Evolutionary conservation across 495 filamentous ascomycete species (phyloP).

Genomic region (Extremus antarcticus): DNA sequence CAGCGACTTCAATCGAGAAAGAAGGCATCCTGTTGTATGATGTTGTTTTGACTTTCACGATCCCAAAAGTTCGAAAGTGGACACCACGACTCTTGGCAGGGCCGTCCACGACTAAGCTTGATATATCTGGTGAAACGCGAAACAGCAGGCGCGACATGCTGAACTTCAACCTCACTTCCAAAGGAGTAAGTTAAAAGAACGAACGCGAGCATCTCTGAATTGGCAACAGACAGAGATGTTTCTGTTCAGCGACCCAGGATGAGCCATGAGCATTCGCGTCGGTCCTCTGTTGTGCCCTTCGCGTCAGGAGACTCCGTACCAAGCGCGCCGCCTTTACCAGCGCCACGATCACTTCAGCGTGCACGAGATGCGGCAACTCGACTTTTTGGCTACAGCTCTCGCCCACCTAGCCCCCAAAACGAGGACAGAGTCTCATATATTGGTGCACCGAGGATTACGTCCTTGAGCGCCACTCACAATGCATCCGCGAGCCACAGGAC

Average conservation of each 20-base stretch:
- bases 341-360: background rate
- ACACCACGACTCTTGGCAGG: no score
- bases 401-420: conserved; percentile 2
- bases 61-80: no score
- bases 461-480: conserved; percentile 48
- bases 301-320: background rate
- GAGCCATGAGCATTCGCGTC: background rate
- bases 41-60: no score
- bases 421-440: background rate
- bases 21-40: conserved; percentile 12
- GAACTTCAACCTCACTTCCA: no score
- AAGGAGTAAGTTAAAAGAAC: no score
- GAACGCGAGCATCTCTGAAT: no score
- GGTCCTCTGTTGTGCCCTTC: background rate
- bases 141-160: no score
- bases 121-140: no score
- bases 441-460: background rate
- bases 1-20: conserved; percentile 41
- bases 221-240: background rate
- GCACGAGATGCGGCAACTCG: conserved; percentile 14
- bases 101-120: no score
- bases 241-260: background rate
- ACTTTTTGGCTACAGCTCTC: conserved; percentile 13
- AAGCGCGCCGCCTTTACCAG: background rate
- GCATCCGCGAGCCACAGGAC: conserved; percentile 52